Evolutionary conservation across 2,329 filamentous ascomycete species (phyloP), one percentile per base, ranked within the genome.

Genomic region (Diaporthe sp.): DNA sequence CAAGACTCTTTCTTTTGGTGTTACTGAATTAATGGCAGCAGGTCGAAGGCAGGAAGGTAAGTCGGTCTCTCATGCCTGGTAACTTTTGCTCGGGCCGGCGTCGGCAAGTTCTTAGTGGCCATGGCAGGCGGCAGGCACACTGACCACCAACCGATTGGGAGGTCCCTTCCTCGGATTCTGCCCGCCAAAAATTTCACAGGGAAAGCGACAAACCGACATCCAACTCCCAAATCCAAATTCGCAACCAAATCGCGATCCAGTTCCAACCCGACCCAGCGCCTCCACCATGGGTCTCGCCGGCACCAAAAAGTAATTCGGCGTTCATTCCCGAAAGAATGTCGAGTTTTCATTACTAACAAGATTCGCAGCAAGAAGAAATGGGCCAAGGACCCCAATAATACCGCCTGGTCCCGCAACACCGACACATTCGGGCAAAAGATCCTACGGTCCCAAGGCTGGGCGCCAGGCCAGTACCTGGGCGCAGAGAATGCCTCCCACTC

Each of bases 301-400:
- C 62, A 89, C 90, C 74, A 92, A 92, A 82, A 93, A 92, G 92
- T 94, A 87, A 82, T 85, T 69, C 9, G 65, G 10, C 22, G 15
- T 42, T 28, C 31, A 65, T 46, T 46, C 10, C 22, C 3, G 9
- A 3, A 8, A 22, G n/a, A 46, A 25, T 25, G 34, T 13, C 39
- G 3, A n/a, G 5, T 39, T 39, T 15, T 28, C 7, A 61, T 37
- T 67, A 59, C 73, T 75, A 62, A 73, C 68, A 62, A 28, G 12
- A 25, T 28, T 9, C 77, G 6, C 70, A 86, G 83, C 77, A 84
- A 82, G 79, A 88, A 88, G 65, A 98, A 96, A 86, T 92, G 98
- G 82, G 94, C 93, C 79, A 90, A 94, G 82, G 97, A 99, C 85
- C 97, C 97, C 10, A 98, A 98, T 86, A 99, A 98, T 84, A 98